A percentile compares a stretch with the other conserved stretches of the same genome.
These are phyloP conservation scores for Saccharomycopsis oosterbeekiorum DNA, from an alignment of 805 yeast species.

Conservation along the genomic window DNA sequence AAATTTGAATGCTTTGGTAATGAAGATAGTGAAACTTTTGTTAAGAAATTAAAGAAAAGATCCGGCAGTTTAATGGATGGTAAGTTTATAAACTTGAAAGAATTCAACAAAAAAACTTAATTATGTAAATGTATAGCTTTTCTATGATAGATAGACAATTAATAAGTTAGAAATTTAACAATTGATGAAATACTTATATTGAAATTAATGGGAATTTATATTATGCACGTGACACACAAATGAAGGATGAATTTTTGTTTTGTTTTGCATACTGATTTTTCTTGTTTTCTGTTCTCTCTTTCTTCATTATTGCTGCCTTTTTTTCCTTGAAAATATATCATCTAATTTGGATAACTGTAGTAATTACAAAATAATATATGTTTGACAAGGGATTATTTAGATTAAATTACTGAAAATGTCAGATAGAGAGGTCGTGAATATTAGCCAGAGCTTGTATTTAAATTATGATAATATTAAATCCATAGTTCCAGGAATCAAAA, in stretches of 20 bases:
- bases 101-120: background rate
- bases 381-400: background rate
- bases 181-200: too few relatives aligned
- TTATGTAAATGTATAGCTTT: background rate
- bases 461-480: conserved; percentile 9
- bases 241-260: too few relatives aligned
- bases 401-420: background rate
- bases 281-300: too few relatives aligned
- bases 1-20: conserved; percentile 47
- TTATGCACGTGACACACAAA: too few relatives aligned
- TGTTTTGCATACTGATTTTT: too few relatives aligned
- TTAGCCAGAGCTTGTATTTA: conserved; percentile 3
- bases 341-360: too few relatives aligned
- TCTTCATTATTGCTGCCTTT: too few relatives aligned
- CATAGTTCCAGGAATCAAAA: conserved; percentile 7
- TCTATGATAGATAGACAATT: too few relatives aligned
- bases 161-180: too few relatives aligned
- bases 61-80: background rate
- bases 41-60: conserved; percentile 35
- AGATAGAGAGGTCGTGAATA: conserved; percentile 3
- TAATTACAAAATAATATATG: too few relatives aligned
- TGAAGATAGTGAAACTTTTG: conserved; percentile 39
- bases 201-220: too few relatives aligned
- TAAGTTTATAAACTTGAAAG: background rate
- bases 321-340: too few relatives aligned